Percentiles rank a stretch among this genome's conserved stretches.
Conservation (phyloP, 2,329 filamentous ascomycete genomes). For the Penicillium expansum region DNA sequence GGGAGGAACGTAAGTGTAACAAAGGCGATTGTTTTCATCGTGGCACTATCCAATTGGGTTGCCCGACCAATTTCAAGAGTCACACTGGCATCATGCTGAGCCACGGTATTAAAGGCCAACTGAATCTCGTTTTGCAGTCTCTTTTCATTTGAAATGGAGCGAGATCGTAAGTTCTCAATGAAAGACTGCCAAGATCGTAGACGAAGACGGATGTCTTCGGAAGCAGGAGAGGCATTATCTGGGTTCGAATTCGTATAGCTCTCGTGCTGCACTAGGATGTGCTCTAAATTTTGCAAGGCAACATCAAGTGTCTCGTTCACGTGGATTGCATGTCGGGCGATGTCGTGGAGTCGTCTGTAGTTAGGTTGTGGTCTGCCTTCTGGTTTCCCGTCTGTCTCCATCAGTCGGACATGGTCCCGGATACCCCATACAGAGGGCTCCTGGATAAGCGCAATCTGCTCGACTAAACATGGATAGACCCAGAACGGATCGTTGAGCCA, state of each 20-base stretch:
- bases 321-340: conserved; percentile 34
- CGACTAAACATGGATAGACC: conserved; percentile 12
- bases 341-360: conserved; percentile 29
- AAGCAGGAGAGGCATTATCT: neutral
- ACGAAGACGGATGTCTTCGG: conserved; percentile 19
- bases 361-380: conserved; percentile 15
- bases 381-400: conserved; percentile 21
- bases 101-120: conserved; percentile 33
- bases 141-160: conserved; percentile 30
- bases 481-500: conserved; percentile 21
- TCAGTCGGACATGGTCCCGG: conserved; percentile 24
- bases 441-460: conserved; percentile 23
- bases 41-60: conserved; percentile 45
- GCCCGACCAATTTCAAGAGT: conserved; percentile 29
- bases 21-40: conserved; percentile 54
- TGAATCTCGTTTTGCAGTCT: conserved; percentile 34
- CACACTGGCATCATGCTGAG: conserved; percentile 27
- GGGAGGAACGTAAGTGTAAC: conserved; percentile 52
- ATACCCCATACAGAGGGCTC: conserved; percentile 29
- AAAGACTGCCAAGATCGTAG: conserved; percentile 24
- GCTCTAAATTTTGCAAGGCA: conserved; percentile 22
- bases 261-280: conserved; percentile 22
- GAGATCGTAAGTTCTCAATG: conserved; percentile 22
- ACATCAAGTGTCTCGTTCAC: conserved; percentile 31
- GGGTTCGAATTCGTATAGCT: conserved; percentile 2